A percentile compares a stretch with the other conserved stretches of the same genome.
Evolutionary conservation across 306 rosid genomes (phyloP).

Genomic region (Urtica urens): DNA sequence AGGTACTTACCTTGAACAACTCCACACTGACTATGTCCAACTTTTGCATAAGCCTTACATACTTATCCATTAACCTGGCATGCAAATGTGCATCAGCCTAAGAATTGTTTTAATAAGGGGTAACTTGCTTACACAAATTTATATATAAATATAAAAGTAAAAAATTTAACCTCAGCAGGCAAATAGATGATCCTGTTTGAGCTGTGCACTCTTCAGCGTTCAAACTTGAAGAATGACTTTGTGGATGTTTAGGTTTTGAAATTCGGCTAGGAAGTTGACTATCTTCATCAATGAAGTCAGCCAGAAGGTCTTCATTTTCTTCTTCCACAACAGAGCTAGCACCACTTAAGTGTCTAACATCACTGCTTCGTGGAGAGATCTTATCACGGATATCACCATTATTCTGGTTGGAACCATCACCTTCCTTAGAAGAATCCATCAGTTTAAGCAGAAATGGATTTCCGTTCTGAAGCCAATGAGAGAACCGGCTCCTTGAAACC

Average conservation of each 20-base stretch:
- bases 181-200: constrained; percentile 88
- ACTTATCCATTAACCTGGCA: constrained; percentile 91
- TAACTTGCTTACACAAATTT: no score
- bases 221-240: constrained; percentile 33
- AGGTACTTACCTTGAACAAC: constrained; percentile 67
- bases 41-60: constrained; percentile 97
- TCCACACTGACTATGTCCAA: constrained; percentile 71
- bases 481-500: constrained; percentile 49
- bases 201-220: constrained; percentile 51
- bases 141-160: background rate
- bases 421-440: constrained; percentile 40
- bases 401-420: constrained; percentile 27
- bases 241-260: constrained; percentile 41
- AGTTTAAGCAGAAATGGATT: constrained; percentile 68
- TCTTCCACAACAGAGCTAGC: constrained; percentile 56
- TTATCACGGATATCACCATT: constrained; percentile 54
- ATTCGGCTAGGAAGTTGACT: constrained; percentile 96
- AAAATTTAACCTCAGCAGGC: constrained; percentile 67
- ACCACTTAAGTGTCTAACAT: constrained; percentile 41
- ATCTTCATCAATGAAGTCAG: constrained; percentile 99
- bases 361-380: constrained; percentile 39
- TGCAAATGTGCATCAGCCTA: constrained; percentile 23
- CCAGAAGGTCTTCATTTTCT: constrained; percentile 95
- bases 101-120: constrained; percentile 12
- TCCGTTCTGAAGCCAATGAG: constrained; percentile 64